Evolutionary conservation across 148 eudicot genomes (phyloP).

Genomic region (Nepenthes gracilis): DNA sequence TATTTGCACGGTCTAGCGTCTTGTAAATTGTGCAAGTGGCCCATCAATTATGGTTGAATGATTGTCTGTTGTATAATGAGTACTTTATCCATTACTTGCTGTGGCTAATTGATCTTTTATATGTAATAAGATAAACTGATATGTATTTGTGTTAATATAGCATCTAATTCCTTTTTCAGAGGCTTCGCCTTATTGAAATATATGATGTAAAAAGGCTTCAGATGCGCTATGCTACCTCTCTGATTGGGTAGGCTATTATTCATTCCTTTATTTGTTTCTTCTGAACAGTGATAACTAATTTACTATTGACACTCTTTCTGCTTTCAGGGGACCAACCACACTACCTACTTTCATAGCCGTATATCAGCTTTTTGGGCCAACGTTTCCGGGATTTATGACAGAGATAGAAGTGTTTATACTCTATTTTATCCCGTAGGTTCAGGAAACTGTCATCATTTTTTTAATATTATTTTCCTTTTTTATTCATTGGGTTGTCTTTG

Average conservation of each 20-base stretch:
- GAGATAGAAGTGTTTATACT: constrained; percentile 76
- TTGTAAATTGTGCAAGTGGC: too few relatives aligned
- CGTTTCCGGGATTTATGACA: constrained; percentile 84
- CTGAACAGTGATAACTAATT: not conserved
- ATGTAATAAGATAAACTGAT: too few relatives aligned
- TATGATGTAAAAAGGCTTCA: constrained; percentile 92
- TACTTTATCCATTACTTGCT: too few relatives aligned
- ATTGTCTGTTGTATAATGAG: too few relatives aligned
- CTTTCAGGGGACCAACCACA: constrained; percentile 75
- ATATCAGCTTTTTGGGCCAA: constrained; percentile 91
- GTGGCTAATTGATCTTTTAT: too few relatives aligned
- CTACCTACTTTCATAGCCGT: constrained; percentile 93
- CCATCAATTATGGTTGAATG: too few relatives aligned
- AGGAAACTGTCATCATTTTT: not conserved
- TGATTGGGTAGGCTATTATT: constrained; percentile 57
- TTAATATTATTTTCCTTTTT: not conserved
- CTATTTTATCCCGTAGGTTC: constrained; percentile 79
- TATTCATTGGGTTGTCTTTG: constrained; percentile 1
- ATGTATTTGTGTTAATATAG: not conserved
- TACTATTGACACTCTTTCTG: constrained; percentile 7
- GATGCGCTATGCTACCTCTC: constrained; percentile 83
- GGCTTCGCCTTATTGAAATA: constrained; percentile 89
- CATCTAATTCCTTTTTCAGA: constrained; percentile 22
- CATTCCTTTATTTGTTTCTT: not conserved
- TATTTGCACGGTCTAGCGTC: too few relatives aligned